These are phyloP conservation scores for Erysiphe pulchra DNA, from an alignment of 2,329 filamentous ascomycete species.

Conservation along the genomic window DNA sequence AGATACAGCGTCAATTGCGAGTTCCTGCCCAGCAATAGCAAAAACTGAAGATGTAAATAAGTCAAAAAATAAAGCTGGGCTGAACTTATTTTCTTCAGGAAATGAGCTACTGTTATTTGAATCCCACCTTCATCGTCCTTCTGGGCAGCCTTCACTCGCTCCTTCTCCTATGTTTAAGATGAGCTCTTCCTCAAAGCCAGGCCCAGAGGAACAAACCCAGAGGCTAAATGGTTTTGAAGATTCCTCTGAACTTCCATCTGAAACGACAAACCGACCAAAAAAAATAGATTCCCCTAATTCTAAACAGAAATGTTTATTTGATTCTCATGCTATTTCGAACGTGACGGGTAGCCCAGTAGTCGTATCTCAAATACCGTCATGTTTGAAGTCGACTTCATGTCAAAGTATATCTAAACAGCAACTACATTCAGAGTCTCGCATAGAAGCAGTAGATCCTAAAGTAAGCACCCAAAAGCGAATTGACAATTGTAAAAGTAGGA, in stretches of 20 bases:
- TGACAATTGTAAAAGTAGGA: constrained; percentile 4
- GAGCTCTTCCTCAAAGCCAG: constrained; percentile 5
- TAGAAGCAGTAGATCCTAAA: constrained; percentile 10
- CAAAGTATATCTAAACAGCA: no score
- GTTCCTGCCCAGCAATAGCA: no score
- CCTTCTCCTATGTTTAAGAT: constrained; percentile 7
- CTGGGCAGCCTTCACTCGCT: constrained; percentile 13
- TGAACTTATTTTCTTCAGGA: no score
- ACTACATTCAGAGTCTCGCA: constrained; percentile 1
- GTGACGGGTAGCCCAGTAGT: not conserved
- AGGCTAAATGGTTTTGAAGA: constrained; percentile 4
- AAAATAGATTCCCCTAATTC: constrained; percentile 4
- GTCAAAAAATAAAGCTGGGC: no score
- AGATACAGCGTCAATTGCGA: no score
- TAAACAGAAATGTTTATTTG: constrained; percentile 4
- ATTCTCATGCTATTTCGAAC: not conserved
- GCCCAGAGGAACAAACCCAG: constrained; percentile 3
- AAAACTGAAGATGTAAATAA: no score
- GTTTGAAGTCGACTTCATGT: no score
- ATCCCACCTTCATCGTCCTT: constrained; percentile 1
- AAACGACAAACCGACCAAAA: constrained; percentile 4
- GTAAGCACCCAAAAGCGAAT: constrained; percentile 2
- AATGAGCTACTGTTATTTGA: no score
- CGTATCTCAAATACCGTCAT: no score
- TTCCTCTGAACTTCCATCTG: constrained; percentile 1